These are phyloP conservation scores for Liriodendron chinense DNA, from an alignment of 164 flowering plant species.

Conservation along the genomic window DNA sequence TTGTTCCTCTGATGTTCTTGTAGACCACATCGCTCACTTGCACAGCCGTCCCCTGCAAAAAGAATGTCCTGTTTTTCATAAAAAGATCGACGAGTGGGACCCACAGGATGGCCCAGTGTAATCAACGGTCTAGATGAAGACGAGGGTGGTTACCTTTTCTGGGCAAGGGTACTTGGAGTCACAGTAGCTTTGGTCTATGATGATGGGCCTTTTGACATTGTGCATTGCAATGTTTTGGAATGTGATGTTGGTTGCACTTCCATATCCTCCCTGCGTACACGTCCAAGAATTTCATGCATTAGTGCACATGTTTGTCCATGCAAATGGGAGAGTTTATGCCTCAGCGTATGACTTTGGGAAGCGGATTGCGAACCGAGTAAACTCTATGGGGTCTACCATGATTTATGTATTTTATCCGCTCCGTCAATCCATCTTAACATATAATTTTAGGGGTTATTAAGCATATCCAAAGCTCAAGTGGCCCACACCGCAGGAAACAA, in stretches of 20 bases:
- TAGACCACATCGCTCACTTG: conserved; percentile 39
- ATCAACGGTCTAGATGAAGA: too few species aligned
- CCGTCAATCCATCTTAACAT: too few species aligned
- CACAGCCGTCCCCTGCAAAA: conserved; percentile 37
- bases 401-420: too few species aligned
- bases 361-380: too few species aligned
- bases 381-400: too few species aligned
- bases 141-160: conserved; percentile 28
- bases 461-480: too few species aligned
- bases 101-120: too few species aligned
- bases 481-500: too few species aligned
- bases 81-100: too few species aligned
- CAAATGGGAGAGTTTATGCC: not conserved
- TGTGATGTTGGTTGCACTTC: conserved; percentile 39
- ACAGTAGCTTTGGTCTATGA: conserved; percentile 56
- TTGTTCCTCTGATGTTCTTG: conserved; percentile 51
- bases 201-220: conserved; percentile 47
- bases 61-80: too few species aligned
- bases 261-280: conserved; percentile 43
- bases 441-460: too few species aligned
- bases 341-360: too few species aligned
- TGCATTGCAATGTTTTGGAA: conserved; percentile 41
- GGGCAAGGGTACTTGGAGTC: conserved; percentile 41
- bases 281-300: not conserved
- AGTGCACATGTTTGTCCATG: not conserved